These are phyloP conservation scores for Chlamydomonas sp. DNA, from an alignment of 139 green algal species.

Conservation along the genomic window DNA sequence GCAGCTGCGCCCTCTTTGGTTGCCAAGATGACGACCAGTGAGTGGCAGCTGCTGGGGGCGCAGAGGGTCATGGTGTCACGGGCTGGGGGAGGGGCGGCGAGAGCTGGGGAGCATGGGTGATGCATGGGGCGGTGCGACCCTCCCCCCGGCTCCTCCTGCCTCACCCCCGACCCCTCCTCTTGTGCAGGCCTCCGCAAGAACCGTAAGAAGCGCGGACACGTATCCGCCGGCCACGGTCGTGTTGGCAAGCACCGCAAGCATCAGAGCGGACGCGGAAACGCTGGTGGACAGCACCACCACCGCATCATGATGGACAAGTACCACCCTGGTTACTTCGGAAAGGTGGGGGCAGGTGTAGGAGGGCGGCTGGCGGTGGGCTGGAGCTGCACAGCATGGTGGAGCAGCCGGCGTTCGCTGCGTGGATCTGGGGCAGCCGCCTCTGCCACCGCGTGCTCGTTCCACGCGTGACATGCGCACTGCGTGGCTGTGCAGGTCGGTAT, in stretches of 20 bases:
- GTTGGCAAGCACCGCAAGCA: conserved; percentile 99
- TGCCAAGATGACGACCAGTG: background rate
- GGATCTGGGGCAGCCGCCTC: no score
- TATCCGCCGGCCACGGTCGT: conserved; percentile 93
- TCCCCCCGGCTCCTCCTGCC: background rate
- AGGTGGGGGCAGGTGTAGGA: conserved; percentile 47
- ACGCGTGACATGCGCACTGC: no score
- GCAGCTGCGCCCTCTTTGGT: background rate
- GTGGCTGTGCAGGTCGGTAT: conserved; percentile 82
- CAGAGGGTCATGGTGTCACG: no score
- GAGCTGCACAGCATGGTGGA: background rate
- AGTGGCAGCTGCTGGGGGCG: background rate
- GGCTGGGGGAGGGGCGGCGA: conserved; percentile 5
- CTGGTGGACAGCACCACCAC: conserved; percentile 98
- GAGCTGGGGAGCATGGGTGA: background rate
- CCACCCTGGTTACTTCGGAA: conserved; percentile 95
- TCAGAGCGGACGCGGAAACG: conserved; percentile 94
- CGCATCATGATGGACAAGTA: conserved; percentile 98
- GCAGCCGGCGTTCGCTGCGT: no score
- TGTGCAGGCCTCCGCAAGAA: conserved; percentile 79
- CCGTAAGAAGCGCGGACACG: conserved; percentile 98
- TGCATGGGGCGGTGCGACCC: background rate
- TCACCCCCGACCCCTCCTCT: background rate
- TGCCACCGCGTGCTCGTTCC: no score
- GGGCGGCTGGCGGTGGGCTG: background rate